Base-by-base conservation (phyloP, 495 filamentous ascomycete genomes). In the Chlorociboria aeruginascens region DNA sequence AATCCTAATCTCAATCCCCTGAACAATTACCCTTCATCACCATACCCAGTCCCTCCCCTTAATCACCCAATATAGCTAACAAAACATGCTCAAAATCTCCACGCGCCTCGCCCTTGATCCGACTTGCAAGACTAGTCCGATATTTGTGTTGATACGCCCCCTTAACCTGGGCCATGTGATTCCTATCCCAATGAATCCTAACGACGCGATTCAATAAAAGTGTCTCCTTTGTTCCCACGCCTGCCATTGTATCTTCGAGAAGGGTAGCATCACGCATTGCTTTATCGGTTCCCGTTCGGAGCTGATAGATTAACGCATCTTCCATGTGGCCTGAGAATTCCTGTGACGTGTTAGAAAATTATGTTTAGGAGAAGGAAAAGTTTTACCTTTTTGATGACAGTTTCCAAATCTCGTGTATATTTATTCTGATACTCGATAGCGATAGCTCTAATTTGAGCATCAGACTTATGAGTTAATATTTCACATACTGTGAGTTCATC, bases 291-390 rank as follows among this genome's bases (percentile, higher is more conserved):
- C 84, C 92, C 0, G 77, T 72, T n/a, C 74, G 74, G 4, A 95
- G 66, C 64, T 94, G 86, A 45, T 76, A 77, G 35, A 89, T 62
- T n/a, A 95, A 65, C 0, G 87, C 88, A 25, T 83, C 74, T 64
- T 89, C 76, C 87, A 96, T 95, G 56, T 97, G 90, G 0, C 89
- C 90, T 0, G 81, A 82, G 65, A 95, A 94, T 58, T 92, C 81
- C 66, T 77, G 39, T 31, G 34, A 25, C 3, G 16, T 38, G 43
- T 57, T 47, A 57, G 45, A 25, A 36, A 13, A 3, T 17, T 39
- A 40, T 38, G 14, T 11, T 31, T 20, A 7, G 7, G 16, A 6
- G 49, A 7, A 31, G 41, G 7, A 13, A 13, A 32, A 16, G 33
- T 30, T 62, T 60, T 51, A 77, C 73, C 63, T 74, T 81, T 44